A percentile compares a stretch with the other conserved stretches of the same genome.
phyloP scores from a whole-genome alignment of 768 basidiomycete species.

The Gelatoporia subvermispora region DNA sequence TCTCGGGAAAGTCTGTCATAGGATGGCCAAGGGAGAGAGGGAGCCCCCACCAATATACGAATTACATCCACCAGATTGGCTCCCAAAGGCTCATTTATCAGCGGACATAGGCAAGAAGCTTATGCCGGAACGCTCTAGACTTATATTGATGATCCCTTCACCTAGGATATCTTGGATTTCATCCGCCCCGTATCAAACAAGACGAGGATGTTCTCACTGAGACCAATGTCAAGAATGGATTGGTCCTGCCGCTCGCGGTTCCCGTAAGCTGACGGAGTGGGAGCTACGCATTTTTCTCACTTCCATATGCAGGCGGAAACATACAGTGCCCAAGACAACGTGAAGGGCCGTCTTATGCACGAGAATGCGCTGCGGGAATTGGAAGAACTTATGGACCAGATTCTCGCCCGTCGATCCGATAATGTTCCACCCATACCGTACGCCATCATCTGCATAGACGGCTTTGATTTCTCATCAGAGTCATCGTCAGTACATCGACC shows the following conservation, averaged over 20 bases:
- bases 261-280: constrained; percentile 39
- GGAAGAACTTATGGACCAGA: constrained; percentile 73
- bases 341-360: constrained; percentile 47
- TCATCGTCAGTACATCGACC: constrained; percentile 45
- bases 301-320: constrained; percentile 47
- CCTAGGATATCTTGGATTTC: constrained; percentile 70
- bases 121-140: not conserved
- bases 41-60: constrained; percentile 46
- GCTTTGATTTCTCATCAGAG: not conserved
- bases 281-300: not conserved
- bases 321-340: constrained; percentile 52
- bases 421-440: constrained; percentile 59
- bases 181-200: constrained; percentile 70
- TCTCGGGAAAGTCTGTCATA: no score
- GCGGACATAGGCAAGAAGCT: constrained; percentile 61
- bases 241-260: constrained; percentile 47
- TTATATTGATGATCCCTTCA: not conserved
- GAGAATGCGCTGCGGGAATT: constrained; percentile 51
- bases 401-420: constrained; percentile 61
- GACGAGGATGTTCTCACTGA: constrained; percentile 72
- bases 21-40: constrained; percentile 22
- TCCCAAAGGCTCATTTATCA: constrained; percentile 57
- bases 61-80: constrained; percentile 67
- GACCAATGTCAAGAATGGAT: constrained; percentile 61
- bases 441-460: constrained; percentile 30